Percentiles rank a stretch among this genome's conserved stretches.
phyloP scores from a whole-genome alignment of 2,329 filamentous ascomycete genomes.

The Neonectria hederae region DNA sequence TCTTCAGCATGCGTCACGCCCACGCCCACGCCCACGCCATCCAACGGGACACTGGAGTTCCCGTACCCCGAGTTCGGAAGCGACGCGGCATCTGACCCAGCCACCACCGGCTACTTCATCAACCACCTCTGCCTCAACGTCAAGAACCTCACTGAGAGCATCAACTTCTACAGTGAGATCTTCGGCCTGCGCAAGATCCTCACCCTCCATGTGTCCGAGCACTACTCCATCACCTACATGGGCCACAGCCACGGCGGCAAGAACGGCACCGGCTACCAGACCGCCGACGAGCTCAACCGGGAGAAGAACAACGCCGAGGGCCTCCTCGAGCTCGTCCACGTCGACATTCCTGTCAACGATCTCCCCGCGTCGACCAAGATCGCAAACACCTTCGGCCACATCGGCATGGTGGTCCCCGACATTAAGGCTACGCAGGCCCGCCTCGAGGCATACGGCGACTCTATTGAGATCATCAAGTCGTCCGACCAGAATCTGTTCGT shows the following conservation, averaged over 20 bases:
- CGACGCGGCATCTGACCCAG: slow-evolving; percentile 42
- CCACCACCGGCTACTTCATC: slow-evolving; percentile 47
- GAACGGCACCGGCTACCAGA: slow-evolving; percentile 51
- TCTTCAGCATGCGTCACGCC: not conserved
- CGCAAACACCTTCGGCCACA: slow-evolving; percentile 47
- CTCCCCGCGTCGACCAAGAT: slow-evolving; percentile 32
- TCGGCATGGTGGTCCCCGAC: slow-evolving; percentile 50
- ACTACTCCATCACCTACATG: slow-evolving; percentile 48
- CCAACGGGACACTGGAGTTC: slow-evolving; percentile 7
- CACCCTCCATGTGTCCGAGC: slow-evolving; percentile 42
- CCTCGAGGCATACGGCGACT: slow-evolving; percentile 29
- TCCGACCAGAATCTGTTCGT: slow-evolving; percentile 29
- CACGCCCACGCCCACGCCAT: not conserved
- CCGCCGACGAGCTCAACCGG: slow-evolving; percentile 43
- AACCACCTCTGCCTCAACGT: slow-evolving; percentile 48
- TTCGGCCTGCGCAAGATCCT: slow-evolving; percentile 50
- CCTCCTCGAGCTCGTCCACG: slow-evolving; percentile 45
- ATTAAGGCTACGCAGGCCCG: slow-evolving; percentile 41
- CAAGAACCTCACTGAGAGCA: slow-evolving; percentile 43
- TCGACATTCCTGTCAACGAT: slow-evolving; percentile 33
- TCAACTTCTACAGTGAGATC: slow-evolving; percentile 47
- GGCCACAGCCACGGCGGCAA: slow-evolving; percentile 49
- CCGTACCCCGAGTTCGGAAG: slow-evolving; percentile 13
- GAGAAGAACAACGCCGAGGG: slow-evolving; percentile 49
- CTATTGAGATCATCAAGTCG: slow-evolving; percentile 42